A percentile compares a stretch with the other conserved stretches of the same genome.
phyloP scores from a whole-genome alignment of 2,329 filamentous ascomycete genomes.

The Cladosporium sp. region DNA sequence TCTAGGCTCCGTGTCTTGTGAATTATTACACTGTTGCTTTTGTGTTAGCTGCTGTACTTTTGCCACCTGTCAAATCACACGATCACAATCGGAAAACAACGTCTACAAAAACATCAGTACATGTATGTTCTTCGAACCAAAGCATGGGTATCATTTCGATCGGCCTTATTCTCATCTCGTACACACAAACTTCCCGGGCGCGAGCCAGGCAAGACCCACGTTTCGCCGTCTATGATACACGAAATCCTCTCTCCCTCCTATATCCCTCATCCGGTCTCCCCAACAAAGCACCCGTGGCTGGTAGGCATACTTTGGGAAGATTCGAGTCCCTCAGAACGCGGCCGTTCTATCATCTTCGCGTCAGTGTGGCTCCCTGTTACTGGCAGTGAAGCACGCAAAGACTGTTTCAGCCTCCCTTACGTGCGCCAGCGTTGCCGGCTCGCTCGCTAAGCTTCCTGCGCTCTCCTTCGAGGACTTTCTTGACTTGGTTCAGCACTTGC shows the following conservation, averaged over 20 bases:
- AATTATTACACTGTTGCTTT: not conserved
- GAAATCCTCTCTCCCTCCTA: not conserved
- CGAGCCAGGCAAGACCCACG: not conserved
- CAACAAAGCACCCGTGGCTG: not conserved
- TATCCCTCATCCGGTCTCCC: not conserved
- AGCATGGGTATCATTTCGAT: slow-evolving; percentile 9
- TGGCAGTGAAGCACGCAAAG: not conserved
- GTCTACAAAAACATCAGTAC: not conserved
- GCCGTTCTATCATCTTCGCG: not conserved
- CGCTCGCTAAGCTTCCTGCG: slow-evolving; percentile 43
- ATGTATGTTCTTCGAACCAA: not conserved
- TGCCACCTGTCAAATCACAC: not conserved
- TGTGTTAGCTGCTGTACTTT: not conserved
- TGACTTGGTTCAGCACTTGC: slow-evolving; percentile 44
- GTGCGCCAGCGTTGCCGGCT: slow-evolving; percentile 1
- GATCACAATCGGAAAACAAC: not conserved
- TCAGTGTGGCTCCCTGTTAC: not conserved
- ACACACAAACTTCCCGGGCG: slow-evolving; percentile 1
- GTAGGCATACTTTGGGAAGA: not conserved
- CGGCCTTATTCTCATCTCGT: not conserved
- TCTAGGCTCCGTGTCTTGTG: not conserved
- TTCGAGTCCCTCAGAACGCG: not conserved
- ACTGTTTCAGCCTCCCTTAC: slow-evolving; percentile 14
- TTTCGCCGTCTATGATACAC: slow-evolving; percentile 1
- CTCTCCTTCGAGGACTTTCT: slow-evolving; percentile 49